Conservation (phyloP, 768 basidiomycete genomes). For the Crassisporium funariophilum region DNA sequence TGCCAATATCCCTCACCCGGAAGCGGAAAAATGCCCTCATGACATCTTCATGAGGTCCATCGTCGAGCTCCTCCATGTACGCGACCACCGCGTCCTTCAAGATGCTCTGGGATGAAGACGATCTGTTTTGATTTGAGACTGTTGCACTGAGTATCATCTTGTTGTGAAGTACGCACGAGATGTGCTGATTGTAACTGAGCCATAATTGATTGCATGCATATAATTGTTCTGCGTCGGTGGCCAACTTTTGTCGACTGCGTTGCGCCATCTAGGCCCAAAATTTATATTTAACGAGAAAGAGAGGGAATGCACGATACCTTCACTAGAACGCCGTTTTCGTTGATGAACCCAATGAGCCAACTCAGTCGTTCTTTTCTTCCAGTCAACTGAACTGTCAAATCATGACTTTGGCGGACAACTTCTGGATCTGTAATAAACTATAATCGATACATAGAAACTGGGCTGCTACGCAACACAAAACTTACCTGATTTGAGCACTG, state of each 20-base stretch:
- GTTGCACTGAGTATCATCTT: too few species aligned
- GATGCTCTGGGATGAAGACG: slow-evolving; percentile 58
- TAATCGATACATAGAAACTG: slow-evolving; percentile 8
- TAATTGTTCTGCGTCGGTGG: slow-evolving; percentile 84
- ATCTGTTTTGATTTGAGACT: slow-evolving; percentile 32
- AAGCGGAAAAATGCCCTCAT: slow-evolving; percentile 85
- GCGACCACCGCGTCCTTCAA: slow-evolving; percentile 70
- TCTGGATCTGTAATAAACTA: slow-evolving; percentile 48
- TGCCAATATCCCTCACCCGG: slow-evolving; percentile 65
- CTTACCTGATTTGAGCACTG: slow-evolving; percentile 73
- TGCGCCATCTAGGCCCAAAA: slow-evolving; percentile 86
- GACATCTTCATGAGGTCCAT: slow-evolving; percentile 69
- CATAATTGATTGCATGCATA: slow-evolving; percentile 82
- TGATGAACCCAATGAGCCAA: slow-evolving; percentile 89
- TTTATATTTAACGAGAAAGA: slow-evolving; percentile 1
- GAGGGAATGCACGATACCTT: slow-evolving; percentile 54
- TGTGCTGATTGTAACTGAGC: slow-evolving; percentile 69
- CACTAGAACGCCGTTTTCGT: slow-evolving; percentile 76
- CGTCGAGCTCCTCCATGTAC: slow-evolving; percentile 63
- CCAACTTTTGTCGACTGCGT: slow-evolving; percentile 70
- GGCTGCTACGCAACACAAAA: slow-evolving; percentile 1
- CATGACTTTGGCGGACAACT: slow-evolving; percentile 74
- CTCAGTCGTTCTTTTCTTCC: slow-evolving; percentile 74
- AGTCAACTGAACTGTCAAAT: slow-evolving; percentile 76
- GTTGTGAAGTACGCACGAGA: slow-evolving; percentile 51